Evolutionary conservation across 2,329 filamentous ascomycete species (phyloP).

Genomic region (Diplodia corticola): DNA sequence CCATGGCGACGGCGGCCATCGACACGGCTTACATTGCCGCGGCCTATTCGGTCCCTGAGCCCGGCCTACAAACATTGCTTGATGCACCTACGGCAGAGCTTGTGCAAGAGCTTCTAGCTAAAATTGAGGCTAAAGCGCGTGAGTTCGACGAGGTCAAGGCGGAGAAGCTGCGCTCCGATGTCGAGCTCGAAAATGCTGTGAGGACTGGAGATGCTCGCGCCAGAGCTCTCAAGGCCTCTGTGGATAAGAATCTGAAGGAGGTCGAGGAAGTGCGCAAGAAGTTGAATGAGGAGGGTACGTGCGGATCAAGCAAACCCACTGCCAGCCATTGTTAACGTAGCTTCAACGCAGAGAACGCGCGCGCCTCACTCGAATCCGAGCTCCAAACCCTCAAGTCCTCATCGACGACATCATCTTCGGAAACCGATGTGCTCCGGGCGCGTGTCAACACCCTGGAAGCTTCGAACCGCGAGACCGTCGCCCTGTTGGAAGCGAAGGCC

Average conservation of each 20-base stretch:
- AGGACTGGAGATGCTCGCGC: constrained; percentile 80
- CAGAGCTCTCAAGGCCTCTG: constrained; percentile 75
- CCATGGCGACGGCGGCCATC: constrained; percentile 62
- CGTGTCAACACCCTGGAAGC: constrained; percentile 86
- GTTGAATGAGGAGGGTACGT: constrained; percentile 76
- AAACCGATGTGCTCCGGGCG: constrained; percentile 73
- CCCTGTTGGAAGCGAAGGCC: constrained; percentile 86
- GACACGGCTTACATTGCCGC: constrained; percentile 73
- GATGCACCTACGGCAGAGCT: constrained; percentile 75
- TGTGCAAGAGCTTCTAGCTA: constrained; percentile 71
- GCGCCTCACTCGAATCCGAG: constrained; percentile 76
- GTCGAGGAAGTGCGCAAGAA: constrained; percentile 78
- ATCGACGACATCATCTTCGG: constrained; percentile 69
- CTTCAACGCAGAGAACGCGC: constrained; percentile 65
- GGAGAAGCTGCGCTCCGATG: constrained; percentile 84
- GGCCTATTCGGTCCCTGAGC: constrained; percentile 68
- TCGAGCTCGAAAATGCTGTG: constrained; percentile 89
- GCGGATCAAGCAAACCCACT: neutral
- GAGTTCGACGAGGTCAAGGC: constrained; percentile 80
- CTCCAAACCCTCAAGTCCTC: constrained; percentile 75
- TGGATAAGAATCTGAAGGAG: constrained; percentile 82
- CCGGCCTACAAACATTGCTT: constrained; percentile 60
- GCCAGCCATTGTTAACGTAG: neutral
- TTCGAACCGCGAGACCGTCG: constrained; percentile 86
- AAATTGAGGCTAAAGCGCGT: constrained; percentile 74